phyloP scores from a whole-genome alignment of 1,139 yeast genomes.

The Yamadazyma conglobata region DNA sequence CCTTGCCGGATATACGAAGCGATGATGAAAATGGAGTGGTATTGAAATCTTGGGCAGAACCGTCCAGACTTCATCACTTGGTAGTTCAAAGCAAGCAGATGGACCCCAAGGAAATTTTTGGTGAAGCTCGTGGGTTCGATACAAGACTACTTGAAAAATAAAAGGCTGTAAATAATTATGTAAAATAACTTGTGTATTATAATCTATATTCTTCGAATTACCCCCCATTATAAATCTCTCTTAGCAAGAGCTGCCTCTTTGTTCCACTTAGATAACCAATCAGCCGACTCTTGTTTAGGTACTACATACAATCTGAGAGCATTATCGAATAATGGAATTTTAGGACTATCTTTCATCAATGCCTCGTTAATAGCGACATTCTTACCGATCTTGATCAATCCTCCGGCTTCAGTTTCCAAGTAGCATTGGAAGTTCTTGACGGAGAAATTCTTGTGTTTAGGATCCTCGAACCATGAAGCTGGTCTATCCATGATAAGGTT shows the following conservation, averaged over 20 bases:
- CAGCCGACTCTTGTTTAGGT: conserved; percentile 63
- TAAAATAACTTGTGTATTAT: neutral
- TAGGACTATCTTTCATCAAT: conserved; percentile 58
- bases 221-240: conserved; percentile 8
- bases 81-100: conserved; percentile 55
- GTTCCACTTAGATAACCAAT: conserved; percentile 67
- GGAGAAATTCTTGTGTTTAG: conserved; percentile 57
- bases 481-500: conserved; percentile 61
- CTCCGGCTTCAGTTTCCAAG: conserved; percentile 82
- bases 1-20: conserved; percentile 46
- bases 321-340: conserved; percentile 75
- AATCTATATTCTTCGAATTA: conserved; percentile 7
- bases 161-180: too few relatives aligned
- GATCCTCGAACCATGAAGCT: conserved; percentile 66
- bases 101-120: conserved; percentile 75
- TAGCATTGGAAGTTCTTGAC: conserved; percentile 63
- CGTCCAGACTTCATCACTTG: conserved; percentile 54
- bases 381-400: conserved; percentile 81
- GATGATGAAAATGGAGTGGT: conserved; percentile 57
- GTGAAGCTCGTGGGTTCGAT: conserved; percentile 62
- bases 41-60: conserved; percentile 69
- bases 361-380: conserved; percentile 65
- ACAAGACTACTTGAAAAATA: conserved; percentile 3
- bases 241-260: conserved; percentile 60
- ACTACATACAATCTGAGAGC: conserved; percentile 73